A percentile compares a stretch with the other conserved stretches of the same genome.
These are phyloP conservation scores for Venturia nashicola DNA, from an alignment of 2,329 filamentous ascomycete genomes.

Conservation along the genomic window DNA sequence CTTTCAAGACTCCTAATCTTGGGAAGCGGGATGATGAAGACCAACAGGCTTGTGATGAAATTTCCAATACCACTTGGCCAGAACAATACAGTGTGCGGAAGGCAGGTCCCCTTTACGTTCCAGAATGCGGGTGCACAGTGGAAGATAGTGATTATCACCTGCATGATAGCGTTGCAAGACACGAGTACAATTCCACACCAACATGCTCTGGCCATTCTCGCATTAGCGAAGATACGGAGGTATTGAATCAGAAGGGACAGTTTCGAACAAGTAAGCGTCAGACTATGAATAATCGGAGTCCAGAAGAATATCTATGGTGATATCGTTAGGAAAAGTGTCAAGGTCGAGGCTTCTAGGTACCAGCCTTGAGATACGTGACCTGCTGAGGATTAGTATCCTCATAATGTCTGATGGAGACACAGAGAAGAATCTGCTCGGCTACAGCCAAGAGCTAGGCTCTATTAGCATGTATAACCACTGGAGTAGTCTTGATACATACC, in stretches of 20 bases:
- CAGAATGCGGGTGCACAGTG: neutral
- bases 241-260: neutral
- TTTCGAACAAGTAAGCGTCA: neutral
- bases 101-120: neutral
- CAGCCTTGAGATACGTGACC: neutral
- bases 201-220: neutral
- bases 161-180: neutral
- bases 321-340: neutral
- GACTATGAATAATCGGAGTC: neutral
- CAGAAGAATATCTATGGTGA: neutral
- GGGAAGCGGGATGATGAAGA: neutral
- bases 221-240: neutral
- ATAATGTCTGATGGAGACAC: neutral
- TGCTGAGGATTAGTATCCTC: neutral
- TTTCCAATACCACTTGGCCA: neutral
- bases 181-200: neutral
- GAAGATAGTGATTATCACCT: neutral
- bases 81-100: neutral
- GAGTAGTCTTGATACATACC: neutral
- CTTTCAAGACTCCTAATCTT: neutral
- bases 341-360: neutral
- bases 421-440: neutral
- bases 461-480: neutral
- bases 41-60: neutral
- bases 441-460: neutral